Base-by-base conservation (phyloP, 768 basidiomycete species). In the Gloeostereum incarnatum region DNA sequence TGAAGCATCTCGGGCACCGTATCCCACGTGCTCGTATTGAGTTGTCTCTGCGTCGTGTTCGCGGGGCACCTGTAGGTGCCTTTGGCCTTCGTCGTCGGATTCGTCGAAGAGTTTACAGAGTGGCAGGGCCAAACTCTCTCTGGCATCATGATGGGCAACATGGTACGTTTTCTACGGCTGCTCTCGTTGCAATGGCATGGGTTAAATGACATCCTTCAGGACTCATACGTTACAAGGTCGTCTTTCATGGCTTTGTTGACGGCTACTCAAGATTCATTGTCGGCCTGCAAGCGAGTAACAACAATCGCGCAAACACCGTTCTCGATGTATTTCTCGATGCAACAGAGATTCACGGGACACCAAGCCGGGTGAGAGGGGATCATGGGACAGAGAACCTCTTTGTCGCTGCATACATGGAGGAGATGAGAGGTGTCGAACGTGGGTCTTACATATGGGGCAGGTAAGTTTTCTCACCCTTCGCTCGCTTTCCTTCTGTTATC, bases 251-350 rank as follows among this genome's bases (percentile, higher is more conserved):
- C 6, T 46, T 46, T 37, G 38, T 46, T 27, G 45, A 46, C 34
- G 37, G 35, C 10, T 48, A 34, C 30, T 39, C 43, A 1, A 30
- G 44, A n/a, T 26, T 40, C 10, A 41, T 58, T 5, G 45, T 42
- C 9, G 58, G 44, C 8, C 43, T 62, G n/a, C 35, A 36, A 8
- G 55, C 51, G 3, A 52, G 43, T 24, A 40, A 49, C 34, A 58
- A 62, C 35, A 63, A 63, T 35, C 41, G 47, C 1, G 53, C 54
- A 1, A 18, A 44, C 1, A 61, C 57, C 0, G 60, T 61, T 11
- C 37, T 49, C 6, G 16, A 40, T 4, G 38, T 53, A 2, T 57
- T 54, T 30, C 35, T 42, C 3, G 27, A 44, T 23, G 39, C 36
- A 2, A 34, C 40, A 8, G 30, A 24, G 5, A 20, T 23, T 2